Evolutionary conservation across 208 protist genomes (phyloP).

Genomic region (Leishmania mexicana): DNA sequence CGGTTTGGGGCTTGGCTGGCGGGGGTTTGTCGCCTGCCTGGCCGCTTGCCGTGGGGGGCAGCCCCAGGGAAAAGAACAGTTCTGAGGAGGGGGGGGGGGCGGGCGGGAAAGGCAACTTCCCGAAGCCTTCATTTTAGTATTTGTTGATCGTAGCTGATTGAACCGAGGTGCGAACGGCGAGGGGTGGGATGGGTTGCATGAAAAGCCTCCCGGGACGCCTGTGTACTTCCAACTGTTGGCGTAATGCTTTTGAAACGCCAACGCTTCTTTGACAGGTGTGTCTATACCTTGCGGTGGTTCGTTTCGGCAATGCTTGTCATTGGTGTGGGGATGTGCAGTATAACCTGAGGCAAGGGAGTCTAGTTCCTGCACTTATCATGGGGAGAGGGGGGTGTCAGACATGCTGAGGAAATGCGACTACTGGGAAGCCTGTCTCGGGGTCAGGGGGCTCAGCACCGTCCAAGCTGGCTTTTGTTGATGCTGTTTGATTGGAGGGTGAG

Average conservation of each 20-base stretch:
- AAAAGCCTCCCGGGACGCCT: background rate
- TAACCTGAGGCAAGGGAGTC: background rate
- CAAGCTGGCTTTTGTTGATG: background rate
- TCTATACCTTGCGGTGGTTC: background rate
- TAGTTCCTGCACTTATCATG: background rate
- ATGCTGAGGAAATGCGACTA: background rate
- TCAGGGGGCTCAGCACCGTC: background rate
- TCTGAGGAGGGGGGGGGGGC: too few species aligned
- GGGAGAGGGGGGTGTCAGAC: background rate
- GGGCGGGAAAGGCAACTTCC: too few species aligned
- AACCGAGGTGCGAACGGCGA: background rate
- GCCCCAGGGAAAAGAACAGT: too few species aligned
- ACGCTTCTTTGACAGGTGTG: background rate
- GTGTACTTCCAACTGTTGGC: background rate
- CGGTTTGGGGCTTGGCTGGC: too few species aligned
- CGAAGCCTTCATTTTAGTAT: too few species aligned
- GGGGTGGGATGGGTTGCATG: background rate
- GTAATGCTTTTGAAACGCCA: background rate
- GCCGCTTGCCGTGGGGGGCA: too few species aligned
- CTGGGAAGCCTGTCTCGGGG: background rate
- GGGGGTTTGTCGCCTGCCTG: too few species aligned
- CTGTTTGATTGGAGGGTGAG: too few species aligned
- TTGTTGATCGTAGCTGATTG: too few species aligned
- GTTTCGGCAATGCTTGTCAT: background rate
- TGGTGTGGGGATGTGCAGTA: background rate